Conservation (phyloP, 192 early-diverging fungal genomes). For the Podila epicladia region DNA sequence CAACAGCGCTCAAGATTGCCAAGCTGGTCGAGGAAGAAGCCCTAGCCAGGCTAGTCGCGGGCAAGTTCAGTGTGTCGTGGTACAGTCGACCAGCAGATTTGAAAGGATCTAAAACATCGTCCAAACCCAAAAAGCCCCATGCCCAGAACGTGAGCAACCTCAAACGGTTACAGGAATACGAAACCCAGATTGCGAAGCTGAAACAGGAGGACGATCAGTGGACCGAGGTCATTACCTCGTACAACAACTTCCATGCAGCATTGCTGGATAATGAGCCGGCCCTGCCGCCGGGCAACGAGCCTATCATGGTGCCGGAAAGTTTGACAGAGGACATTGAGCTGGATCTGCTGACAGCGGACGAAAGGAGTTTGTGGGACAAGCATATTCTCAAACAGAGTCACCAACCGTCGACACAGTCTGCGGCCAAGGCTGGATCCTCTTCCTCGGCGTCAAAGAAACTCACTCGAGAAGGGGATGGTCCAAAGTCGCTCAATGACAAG, state of each 20-base stretch:
- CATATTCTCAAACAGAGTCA: conserved; percentile 13
- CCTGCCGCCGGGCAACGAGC: conserved; percentile 22
- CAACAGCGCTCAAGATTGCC: conserved; percentile 27
- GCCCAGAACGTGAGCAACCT: conserved; percentile 33
- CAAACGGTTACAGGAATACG: conserved; percentile 27
- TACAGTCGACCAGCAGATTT: conserved; percentile 28
- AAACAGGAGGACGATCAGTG: conserved; percentile 42
- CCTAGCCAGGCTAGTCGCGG: conserved; percentile 10
- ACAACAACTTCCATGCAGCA: conserved; percentile 45
- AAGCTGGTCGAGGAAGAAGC: conserved; percentile 39
- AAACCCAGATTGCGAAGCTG: conserved; percentile 43
- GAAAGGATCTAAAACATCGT: background rate
- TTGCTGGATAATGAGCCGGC: conserved; percentile 25
- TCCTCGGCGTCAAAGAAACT: background rate
- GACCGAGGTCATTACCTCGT: conserved; percentile 38
- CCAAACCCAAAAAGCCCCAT: conserved; percentile 38
- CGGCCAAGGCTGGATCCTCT: background rate
- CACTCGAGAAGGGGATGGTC: background rate
- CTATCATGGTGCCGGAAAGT: conserved; percentile 11
- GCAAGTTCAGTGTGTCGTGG: conserved; percentile 38
- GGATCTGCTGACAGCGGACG: conserved; percentile 34
- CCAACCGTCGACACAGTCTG: background rate
- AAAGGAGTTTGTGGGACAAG: conserved; percentile 42
- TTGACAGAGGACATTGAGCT: conserved; percentile 21
- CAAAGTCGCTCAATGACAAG: conserved; percentile 4